phyloP scores from a whole-genome alignment of 176 grass and related monocot species.

The Triticum urartu region DNA sequence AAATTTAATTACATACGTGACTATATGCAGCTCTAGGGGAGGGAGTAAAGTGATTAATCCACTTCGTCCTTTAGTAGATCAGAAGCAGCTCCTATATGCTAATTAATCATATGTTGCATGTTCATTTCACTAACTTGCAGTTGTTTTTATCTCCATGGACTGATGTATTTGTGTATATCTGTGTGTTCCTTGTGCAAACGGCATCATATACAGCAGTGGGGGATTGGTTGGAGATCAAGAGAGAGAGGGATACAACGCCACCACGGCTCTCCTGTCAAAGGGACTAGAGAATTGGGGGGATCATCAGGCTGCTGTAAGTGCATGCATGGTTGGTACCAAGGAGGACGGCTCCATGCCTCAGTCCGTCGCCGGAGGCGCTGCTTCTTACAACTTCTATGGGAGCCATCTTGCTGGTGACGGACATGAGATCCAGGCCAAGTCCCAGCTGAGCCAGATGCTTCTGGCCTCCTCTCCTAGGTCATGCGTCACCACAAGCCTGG shows the following conservation, averaged over 20 bases:
- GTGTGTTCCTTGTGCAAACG: conserved; percentile 10
- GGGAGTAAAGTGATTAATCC: conserved; percentile 51
- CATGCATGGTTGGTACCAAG: conserved; percentile 38
- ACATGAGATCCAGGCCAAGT: conserved; percentile 65
- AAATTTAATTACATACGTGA: conserved; percentile 29
- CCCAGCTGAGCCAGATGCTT: conserved; percentile 70
- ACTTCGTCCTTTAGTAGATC: conserved; percentile 53
- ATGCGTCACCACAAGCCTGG: conserved; percentile 77
- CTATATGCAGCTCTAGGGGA: conserved; percentile 12
- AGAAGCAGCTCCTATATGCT: conserved; percentile 22
- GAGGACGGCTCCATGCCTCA: conserved; percentile 42
- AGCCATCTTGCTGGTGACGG: conserved; percentile 35
- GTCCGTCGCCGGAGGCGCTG: not conserved
- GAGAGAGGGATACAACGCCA: conserved; percentile 44
- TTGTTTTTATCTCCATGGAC: conserved; percentile 50
- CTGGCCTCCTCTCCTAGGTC: conserved; percentile 86
- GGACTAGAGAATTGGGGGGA: conserved; percentile 58
- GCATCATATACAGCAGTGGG: conserved; percentile 44
- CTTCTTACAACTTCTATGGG: conserved; percentile 45
- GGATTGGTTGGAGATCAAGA: conserved; percentile 59
- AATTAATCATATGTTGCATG: conserved; percentile 41
- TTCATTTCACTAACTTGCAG: conserved; percentile 29
- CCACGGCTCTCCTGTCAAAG: conserved; percentile 50
- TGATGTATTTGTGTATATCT: conserved; percentile 25
- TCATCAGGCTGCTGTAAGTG: conserved; percentile 22